These are phyloP conservation scores for Davidsoniella neocaledoniae DNA, from an alignment of 2,329 filamentous ascomycete genomes.

Conservation along the genomic window DNA sequence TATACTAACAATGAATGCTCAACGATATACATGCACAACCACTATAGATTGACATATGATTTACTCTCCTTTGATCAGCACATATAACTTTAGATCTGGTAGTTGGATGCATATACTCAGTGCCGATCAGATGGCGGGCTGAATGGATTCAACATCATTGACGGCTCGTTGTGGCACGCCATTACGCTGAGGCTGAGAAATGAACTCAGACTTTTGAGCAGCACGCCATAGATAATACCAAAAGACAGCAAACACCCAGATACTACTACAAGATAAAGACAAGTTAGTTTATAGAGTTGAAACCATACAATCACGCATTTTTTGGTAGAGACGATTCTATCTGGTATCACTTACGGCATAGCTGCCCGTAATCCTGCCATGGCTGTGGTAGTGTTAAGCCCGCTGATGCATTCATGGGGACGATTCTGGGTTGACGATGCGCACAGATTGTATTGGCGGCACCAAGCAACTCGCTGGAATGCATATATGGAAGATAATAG, in stretches of 20 bases:
- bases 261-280: not conserved
- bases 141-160: too few species aligned
- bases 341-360: not conserved
- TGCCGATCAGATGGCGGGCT: too few species aligned
- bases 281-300: not conserved
- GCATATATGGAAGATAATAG: conserved; percentile 1
- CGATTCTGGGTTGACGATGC: not conserved
- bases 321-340: not conserved
- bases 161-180: too few species aligned
- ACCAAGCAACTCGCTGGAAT: conserved; percentile 3
- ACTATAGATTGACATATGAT: too few species aligned
- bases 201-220: not conserved
- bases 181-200: not conserved
- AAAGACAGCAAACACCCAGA: not conserved
- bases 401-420: conserved; percentile 5
- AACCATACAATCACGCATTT: not conserved
- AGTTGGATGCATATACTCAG: too few species aligned
- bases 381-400: not conserved
- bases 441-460: not conserved
- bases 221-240: not conserved
- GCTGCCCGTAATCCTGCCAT: conserved; percentile 3
- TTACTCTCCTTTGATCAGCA: too few species aligned
- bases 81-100: too few species aligned
- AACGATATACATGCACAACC: too few species aligned
- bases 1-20: too few species aligned